Evolutionary conservation across 2,329 filamentous ascomycete genomes (phyloP), one percentile per base, ranked within the genome.

Genomic region (Alternaria dauci): DNA sequence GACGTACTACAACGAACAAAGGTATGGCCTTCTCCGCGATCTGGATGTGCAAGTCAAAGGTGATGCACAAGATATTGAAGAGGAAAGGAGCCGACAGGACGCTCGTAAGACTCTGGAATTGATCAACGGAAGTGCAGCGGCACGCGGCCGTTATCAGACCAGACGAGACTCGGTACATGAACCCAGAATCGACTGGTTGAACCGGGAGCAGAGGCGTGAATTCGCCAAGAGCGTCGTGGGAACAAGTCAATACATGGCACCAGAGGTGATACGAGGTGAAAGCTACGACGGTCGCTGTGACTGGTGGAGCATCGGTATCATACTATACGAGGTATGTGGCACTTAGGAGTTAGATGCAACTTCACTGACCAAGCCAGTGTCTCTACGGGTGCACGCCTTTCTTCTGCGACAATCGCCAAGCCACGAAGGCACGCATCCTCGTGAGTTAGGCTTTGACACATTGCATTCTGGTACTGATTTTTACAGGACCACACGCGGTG

Each of bases 221-320:
- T 85, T 92, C 34, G 94, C 94, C 1, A 87, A 89, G 68, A 97
- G 93, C 46, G 89, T 97, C 1, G 94, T 98, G 11, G 94, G 94
- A 2, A 98, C 95, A 2, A 97, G 93, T 76, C 94, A 97, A 75
- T 98, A 98, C 81, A 98, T 97, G 95, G 94, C 95, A 0, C 94
- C 94, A 2, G 95, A 98, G 81, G 92, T 98, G 18, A 89, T 97
- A 59, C 84, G 86, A 66, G 92, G 94, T 28, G 86, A 93, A 50
- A 81, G 85, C 38, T 98, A 98, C 77, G 95, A 98, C 79, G 94
- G 92, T 30, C 86, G 94, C 73, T 98, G 94, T 79, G 94, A 98
- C 79, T 98, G 87, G 93, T 98, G 92, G 94, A 97, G 94, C 79
- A 87, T 98, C 69, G 94, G 93, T 54, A 89, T 98, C 74, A 97